These are phyloP conservation scores for Cyclospora cayetanensis DNA, from an alignment of 169 alveolate species.

Conservation along the genomic window DNA sequence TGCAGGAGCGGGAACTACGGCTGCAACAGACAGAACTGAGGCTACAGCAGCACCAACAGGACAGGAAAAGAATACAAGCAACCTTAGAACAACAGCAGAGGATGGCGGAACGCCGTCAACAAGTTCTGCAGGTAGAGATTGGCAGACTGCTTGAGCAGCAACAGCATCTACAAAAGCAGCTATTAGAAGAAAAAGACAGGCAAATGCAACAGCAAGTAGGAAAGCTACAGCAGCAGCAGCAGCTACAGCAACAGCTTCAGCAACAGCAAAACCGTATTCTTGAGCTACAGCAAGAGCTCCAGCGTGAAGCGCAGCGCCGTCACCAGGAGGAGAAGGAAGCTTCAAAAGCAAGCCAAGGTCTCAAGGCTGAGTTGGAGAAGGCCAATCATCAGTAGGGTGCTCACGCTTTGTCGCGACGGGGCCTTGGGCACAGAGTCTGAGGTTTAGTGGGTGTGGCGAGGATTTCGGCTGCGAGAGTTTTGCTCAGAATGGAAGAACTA, in stretches of 20 bases:
- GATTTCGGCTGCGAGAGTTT: not conserved
- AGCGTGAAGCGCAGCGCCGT: conserved; percentile 42
- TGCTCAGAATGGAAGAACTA: conserved; percentile 8
- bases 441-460: not conserved
- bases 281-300: conserved; percentile 60
- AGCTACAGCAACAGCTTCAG: conserved; percentile 43
- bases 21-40: conserved; percentile 45
- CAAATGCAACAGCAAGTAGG: conserved; percentile 32
- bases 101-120: conserved; percentile 28
- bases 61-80: not conserved
- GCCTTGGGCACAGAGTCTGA: not conserved
- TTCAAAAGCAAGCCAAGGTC: not conserved
- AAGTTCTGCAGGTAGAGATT: conserved; percentile 45
- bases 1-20: conserved; percentile 53
- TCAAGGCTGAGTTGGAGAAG: not conserved
- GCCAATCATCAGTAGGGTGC: not conserved
- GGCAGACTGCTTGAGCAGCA: conserved; percentile 51
- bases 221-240: conserved; percentile 39
- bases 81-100: conserved; percentile 22
- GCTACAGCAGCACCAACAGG: conserved; percentile 57
- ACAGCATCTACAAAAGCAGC: conserved; percentile 49
- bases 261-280: conserved; percentile 39
- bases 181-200: conserved; percentile 33
- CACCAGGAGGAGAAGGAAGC: conserved; percentile 27
- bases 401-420: not conserved